Percentiles rank a stretch among this genome's conserved stretches.
Conservation (phyloP, 2,329 filamentous ascomycete species). For the Alternaria metachromatica region DNA sequence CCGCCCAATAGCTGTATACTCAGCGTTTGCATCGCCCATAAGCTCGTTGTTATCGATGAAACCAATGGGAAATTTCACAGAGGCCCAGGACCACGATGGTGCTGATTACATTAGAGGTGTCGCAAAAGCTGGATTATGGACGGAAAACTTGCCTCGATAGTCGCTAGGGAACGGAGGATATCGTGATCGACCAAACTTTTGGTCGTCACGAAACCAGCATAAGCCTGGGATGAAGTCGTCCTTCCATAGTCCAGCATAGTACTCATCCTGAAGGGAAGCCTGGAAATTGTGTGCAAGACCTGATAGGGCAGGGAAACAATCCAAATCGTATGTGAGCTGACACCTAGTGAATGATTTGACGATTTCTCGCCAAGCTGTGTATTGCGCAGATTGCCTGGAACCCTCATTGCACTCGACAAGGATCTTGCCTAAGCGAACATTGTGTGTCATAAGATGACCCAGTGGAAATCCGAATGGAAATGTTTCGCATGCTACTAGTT, state of each 20-base stretch:
- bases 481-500: accelerated
- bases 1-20: not conserved
- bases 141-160: not conserved
- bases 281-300: not conserved
- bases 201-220: not conserved
- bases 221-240: accelerated
- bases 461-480: not conserved
- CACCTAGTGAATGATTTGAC: not conserved
- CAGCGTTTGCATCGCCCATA: no score
- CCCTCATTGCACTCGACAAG: accelerated
- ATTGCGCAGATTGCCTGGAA: not conserved
- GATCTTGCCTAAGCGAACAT: not conserved
- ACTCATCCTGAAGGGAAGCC: not conserved
- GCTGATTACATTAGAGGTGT: not conserved
- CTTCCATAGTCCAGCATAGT: not conserved
- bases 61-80: not conserved
- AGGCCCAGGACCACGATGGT: not conserved
- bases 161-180: not conserved
- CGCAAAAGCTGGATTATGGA: not conserved
- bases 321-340: not conserved
- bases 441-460: no score
- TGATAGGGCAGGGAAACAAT: not conserved
- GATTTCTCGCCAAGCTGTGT: accelerated
- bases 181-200: accelerated
- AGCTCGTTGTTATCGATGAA: no score